Evolutionary conservation across 1,139 yeast species (phyloP).

Genomic region (Yamadazyma sp.): DNA sequence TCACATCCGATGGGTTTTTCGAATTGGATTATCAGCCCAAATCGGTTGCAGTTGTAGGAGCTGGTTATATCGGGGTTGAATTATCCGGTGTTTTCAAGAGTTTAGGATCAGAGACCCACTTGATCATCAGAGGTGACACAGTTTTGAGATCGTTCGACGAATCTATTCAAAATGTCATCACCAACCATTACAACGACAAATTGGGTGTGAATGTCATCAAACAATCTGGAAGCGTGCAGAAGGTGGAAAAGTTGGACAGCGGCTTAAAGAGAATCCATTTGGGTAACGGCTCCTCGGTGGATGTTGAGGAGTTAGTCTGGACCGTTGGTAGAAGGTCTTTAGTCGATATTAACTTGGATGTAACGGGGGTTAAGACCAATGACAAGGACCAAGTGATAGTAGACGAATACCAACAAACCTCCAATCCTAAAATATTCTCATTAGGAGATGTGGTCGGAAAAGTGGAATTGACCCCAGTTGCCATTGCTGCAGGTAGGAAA

Average conservation of each 20-base stretch:
- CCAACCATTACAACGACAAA: slow-evolving; percentile 73
- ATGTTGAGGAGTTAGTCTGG: slow-evolving; percentile 86
- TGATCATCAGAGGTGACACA: slow-evolving; percentile 87
- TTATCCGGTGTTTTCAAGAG: slow-evolving; percentile 91
- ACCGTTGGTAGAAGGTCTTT: slow-evolving; percentile 88
- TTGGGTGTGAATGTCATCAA: slow-evolving; percentile 80
- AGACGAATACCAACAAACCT: slow-evolving; percentile 86
- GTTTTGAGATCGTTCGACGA: slow-evolving; percentile 87
- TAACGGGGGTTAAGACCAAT: slow-evolving; percentile 68
- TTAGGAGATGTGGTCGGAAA: slow-evolving; percentile 93
- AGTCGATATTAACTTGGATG: slow-evolving; percentile 71
- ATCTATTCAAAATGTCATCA: slow-evolving; percentile 72
- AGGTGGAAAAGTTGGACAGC: slow-evolving; percentile 57
- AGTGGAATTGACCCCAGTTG: slow-evolving; percentile 95
- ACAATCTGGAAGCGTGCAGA: slow-evolving; percentile 53
- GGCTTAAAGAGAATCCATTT: slow-evolving; percentile 66
- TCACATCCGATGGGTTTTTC: slow-evolving; percentile 90
- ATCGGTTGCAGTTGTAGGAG: slow-evolving; percentile 92
- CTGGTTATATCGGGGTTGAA: slow-evolving; percentile 97
- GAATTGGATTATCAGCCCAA: slow-evolving; percentile 79
- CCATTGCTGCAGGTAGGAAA: slow-evolving; percentile 97
- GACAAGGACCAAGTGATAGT: slow-evolving; percentile 60
- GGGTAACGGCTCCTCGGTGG: slow-evolving; percentile 53
- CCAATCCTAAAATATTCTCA: slow-evolving; percentile 70
- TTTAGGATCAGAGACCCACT: slow-evolving; percentile 82